Base-by-base conservation (phyloP, 2,329 filamentous ascomycete species). In the Claviceps paspali region DNA sequence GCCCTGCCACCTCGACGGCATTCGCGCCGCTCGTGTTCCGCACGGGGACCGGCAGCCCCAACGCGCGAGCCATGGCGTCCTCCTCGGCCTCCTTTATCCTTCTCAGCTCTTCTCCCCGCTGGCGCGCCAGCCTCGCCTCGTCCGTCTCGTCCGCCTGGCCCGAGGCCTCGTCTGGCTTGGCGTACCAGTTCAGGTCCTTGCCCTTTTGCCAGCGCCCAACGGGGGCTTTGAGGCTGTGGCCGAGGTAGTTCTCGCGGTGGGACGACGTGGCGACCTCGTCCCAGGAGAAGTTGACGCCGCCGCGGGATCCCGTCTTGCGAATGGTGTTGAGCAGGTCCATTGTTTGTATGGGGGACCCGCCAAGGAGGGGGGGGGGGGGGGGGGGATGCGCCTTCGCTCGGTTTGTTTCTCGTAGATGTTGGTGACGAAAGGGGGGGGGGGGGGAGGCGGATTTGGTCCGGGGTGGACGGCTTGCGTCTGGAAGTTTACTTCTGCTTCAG, bases 281-380 rank as follows among this genome's bases (percentile, higher is more conserved):
- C 91, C 91, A 96, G 62, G 79, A 87, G 65, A 98, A 98, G 59
- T 95, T 86, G 59, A 82, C 82, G 54, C 91, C 91, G 52, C 91
- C 91, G 47, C 91, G 80, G 50, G 85, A 91, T 57, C 93, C 88
- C 14, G 69, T 64, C 62, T 98, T 96, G 52, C 87, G 84, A 43
- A 98, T 81, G 29, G 82, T 85, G 41, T 87, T 83, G 38, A 96
- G 76, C 38, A 98, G 73, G 70, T 98, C 91, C 91, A 98, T 95
- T 39, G 42, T 39, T 35, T n/a, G n/a, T n/a, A n/a, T n/a, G n/a
- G n/a, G n/a, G n/a, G n/a, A n/a, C n/a, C n/a, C n/a, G n/a, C n/a
- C n/a, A n/a, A n/a, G n/a, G n/a, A n/a, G n/a, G n/a, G n/a, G n/a
- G n/a, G n/a, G n/a, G n/a, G n/a, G n/a, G n/a, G n/a, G n/a, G n/a